phyloP scores from a whole-genome alignment of 495 filamentous ascomycete genomes.

The Hyaloscypha hepaticicola region DNA sequence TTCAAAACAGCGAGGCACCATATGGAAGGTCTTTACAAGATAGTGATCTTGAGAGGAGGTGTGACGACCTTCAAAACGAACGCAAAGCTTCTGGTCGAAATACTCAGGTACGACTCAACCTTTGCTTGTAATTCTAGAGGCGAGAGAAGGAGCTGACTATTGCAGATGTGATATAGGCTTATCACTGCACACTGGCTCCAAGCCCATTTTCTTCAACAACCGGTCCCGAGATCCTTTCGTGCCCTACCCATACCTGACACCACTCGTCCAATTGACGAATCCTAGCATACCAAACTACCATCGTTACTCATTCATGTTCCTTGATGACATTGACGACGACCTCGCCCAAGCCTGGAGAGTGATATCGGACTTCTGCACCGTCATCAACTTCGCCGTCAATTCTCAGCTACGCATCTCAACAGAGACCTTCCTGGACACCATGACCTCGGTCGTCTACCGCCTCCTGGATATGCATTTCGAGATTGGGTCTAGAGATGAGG shows the following conservation, averaged over 20 bases:
- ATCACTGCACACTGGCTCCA: not conserved
- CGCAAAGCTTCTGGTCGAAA: constrained; percentile 8
- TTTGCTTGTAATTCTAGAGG: not conserved
- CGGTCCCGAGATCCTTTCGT: not conserved
- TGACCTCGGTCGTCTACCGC: constrained; percentile 6
- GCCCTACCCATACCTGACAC: not conserved
- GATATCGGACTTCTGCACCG: not conserved
- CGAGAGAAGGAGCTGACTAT: not conserved
- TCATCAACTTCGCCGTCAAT: constrained; percentile 1
- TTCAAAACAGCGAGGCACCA: constrained; percentile 34
- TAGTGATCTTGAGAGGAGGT: constrained; percentile 39
- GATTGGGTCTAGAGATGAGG: not conserved
- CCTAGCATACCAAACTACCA: not conserved
- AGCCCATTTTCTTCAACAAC: constrained; percentile 1
- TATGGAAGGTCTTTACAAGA: constrained; percentile 36
- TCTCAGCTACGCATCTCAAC: not conserved
- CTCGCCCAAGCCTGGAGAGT: not conserved
- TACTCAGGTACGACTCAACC: not conserved
- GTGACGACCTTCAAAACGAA: not conserved
- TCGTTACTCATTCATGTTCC: not conserved
- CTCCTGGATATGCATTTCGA: not conserved
- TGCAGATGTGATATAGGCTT: constrained; percentile 4
- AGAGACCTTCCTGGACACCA: constrained; percentile 1
- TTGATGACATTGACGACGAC: not conserved
- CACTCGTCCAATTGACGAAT: not conserved